Conservation (phyloP, 2,329 filamentous ascomycete species). For the Colletotrichum destructivum region DNA sequence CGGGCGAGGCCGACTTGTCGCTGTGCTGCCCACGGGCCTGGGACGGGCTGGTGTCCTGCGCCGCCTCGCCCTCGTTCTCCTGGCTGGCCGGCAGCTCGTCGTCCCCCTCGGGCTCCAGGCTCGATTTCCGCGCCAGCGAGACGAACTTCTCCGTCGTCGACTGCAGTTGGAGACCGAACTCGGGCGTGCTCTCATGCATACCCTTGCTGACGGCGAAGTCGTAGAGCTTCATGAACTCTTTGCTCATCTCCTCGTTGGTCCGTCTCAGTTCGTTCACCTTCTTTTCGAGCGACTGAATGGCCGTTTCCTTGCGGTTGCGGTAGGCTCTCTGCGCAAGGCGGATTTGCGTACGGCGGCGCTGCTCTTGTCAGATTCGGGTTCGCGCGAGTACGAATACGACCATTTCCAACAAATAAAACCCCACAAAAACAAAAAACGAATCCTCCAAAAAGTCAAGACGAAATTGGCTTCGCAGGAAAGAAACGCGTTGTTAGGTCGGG, state of each 20-base stretch:
- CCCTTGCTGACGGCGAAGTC: constrained; percentile 72
- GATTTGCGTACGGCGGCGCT: constrained; percentile 90
- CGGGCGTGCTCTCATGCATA: constrained; percentile 70
- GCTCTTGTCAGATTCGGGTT: constrained; percentile 44
- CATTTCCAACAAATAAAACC: too few relatives aligned
- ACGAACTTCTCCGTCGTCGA: constrained; percentile 72
- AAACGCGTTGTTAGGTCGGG: constrained; percentile 10
- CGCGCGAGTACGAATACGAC: neutral
- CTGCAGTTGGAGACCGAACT: constrained; percentile 71
- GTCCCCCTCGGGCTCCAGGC: constrained; percentile 55
- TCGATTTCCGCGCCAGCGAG: constrained; percentile 64
- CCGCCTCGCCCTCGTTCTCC: constrained; percentile 21
- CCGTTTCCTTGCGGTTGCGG: constrained; percentile 85
- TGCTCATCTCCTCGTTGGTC: constrained; percentile 81
- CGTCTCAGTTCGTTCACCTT: constrained; percentile 79
- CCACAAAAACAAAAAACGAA: too few relatives aligned
- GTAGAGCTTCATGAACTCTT: constrained; percentile 77
- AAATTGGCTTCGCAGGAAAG: constrained; percentile 15
- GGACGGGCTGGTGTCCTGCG: constrained; percentile 19
- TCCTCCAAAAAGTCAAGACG: neutral
- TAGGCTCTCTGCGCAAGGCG: constrained; percentile 89
- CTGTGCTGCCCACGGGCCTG: constrained; percentile 6
- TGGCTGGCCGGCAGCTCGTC: constrained; percentile 46
- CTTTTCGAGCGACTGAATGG: constrained; percentile 80
- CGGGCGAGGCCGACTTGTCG: constrained; percentile 41